Evolutionary conservation across 2,329 filamentous ascomycete genomes (phyloP), one percentile per base, ranked within the genome.

Genomic region (Epichloe brachyelytri): DNA sequence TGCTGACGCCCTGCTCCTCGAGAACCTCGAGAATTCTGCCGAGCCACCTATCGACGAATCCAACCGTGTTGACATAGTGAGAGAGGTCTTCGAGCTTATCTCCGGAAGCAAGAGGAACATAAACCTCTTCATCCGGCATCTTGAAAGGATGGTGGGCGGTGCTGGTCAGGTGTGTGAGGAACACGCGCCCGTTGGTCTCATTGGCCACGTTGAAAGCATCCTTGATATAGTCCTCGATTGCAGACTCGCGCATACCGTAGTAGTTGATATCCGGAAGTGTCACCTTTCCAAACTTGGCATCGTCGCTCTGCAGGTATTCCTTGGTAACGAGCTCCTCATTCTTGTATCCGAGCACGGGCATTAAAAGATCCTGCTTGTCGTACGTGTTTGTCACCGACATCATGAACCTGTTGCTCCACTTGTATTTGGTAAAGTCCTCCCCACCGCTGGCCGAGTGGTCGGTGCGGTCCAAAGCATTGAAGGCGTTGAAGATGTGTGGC

Each of bases 141-240:
- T 55, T 56, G 39, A 66, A 68, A 7, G 63, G 61, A 43, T 68
- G 65, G 49, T 68, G 65, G 2, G 60, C 62, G 4, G 65, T 68
- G 52, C 65, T 67, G 3, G 66, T 68, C 3, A 68, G 50, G 51
- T 68, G 66, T 2, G 64, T 62, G 1, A 68, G 50, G 34, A 68
- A 68, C 0, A 67, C 55, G 10, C 65, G 59, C 40, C 65, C 59
- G 14, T 66, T 57, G 1, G 59, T 60, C 39, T 61, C 55, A 33
- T 56, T 60, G 8, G 65, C 64, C 3, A 55, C 53, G 2, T 51
- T 51, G 20, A 68, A 66, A 14, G 60, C 56, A 44, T 68, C 63
- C 3, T 53, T 55, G 37, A 67, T 57, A n/a, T 68, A 67, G 14
- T 66, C 58, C 43, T 63, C 58, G 14, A 68, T 49, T 0, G 57